These are phyloP conservation scores for Trichophyton rubrum DNA, from an alignment of 2,329 filamentous ascomycete species.

Conservation along the genomic window DNA sequence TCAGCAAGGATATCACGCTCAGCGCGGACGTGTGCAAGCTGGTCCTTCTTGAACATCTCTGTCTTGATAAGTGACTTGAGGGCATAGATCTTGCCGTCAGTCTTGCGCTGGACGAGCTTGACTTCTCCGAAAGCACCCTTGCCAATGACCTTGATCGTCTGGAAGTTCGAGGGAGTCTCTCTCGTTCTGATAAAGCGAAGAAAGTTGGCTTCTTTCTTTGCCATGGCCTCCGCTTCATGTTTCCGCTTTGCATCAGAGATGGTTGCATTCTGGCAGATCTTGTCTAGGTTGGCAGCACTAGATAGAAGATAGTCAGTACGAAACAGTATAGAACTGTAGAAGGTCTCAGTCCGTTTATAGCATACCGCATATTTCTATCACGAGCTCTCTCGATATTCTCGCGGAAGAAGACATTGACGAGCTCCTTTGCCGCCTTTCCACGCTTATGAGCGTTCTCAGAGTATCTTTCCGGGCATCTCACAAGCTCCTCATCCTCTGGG, in stretches of 20 bases:
- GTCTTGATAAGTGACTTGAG: slow-evolving; percentile 98
- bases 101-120: slow-evolving; percentile 91
- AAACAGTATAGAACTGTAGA: background rate
- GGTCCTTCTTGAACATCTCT: slow-evolving; percentile 99
- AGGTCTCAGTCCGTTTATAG: background rate
- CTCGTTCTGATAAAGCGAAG: slow-evolving; percentile 96
- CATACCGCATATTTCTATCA: slow-evolving; percentile 85
- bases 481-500: slow-evolving; percentile 57
- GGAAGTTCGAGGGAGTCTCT: slow-evolving; percentile 89
- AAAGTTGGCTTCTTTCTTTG: slow-evolving; percentile 90
- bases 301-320: background rate
- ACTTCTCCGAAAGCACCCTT: slow-evolving; percentile 99
- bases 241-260: slow-evolving; percentile 65
- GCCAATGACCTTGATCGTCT: slow-evolving; percentile 93
- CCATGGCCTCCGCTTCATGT: slow-evolving; percentile 71
- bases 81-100: slow-evolving; percentile 92
- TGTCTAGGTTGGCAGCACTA: slow-evolving; percentile 86
- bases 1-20: slow-evolving; percentile 97
- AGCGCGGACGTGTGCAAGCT: slow-evolving; percentile 90
- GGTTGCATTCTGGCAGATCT: slow-evolving; percentile 64
- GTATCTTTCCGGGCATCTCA: slow-evolving; percentile 70
- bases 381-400: slow-evolving; percentile 93
- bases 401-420: slow-evolving; percentile 78
- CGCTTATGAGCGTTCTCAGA: slow-evolving; percentile 73
- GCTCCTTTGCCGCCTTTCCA: slow-evolving; percentile 51